phyloP scores from a whole-genome alignment of 345 rosid species.

The Physaria fendleri region DNA sequence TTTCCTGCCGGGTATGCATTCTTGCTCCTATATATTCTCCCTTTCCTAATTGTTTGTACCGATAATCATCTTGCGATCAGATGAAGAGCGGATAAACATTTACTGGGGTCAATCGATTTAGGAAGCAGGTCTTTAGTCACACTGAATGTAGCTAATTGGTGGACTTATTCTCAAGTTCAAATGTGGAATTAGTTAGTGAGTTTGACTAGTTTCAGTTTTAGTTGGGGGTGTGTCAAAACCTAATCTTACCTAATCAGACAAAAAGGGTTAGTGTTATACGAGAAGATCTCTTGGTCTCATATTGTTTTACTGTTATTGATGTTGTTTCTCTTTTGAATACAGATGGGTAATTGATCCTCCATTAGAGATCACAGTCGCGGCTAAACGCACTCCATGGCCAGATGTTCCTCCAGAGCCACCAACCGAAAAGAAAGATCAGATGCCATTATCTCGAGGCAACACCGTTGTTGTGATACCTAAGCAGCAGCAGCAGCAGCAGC shows the following conservation, averaged over 20 bases:
- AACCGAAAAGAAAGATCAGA: slow-evolving; percentile 32
- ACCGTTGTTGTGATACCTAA: slow-evolving; percentile 9
- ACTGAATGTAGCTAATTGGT: background rate
- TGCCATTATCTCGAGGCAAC: slow-evolving; percentile 36
- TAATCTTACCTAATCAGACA: background rate
- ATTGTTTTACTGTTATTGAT: too few relatives aligned
- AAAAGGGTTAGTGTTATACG: too few relatives aligned
- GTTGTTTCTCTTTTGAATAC: slow-evolving; percentile 7
- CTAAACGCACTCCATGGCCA: slow-evolving; percentile 93
- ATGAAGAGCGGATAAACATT: background rate
- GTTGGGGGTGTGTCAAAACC: background rate
- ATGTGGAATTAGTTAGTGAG: background rate
- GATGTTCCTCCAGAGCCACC: slow-evolving; percentile 90
- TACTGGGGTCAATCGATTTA: background rate
- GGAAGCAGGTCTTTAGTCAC: background rate
- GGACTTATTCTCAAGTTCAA: background rate
- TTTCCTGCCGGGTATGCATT: slow-evolving; percentile 77
- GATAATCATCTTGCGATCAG: background rate
- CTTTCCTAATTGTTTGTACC: background rate
- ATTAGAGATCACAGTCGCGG: slow-evolving; percentile 72
- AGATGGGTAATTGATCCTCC: slow-evolving; percentile 96
- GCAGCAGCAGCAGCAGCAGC: slow-evolving; percentile 67
- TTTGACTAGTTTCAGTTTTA: background rate
- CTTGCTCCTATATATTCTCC: background rate
- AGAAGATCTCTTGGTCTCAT: too few relatives aligned